Percentiles rank a stretch among this genome's conserved stretches.
Evolutionary conservation across 495 filamentous ascomycete species (phyloP).

Genomic region (Hypoxylon fragiforme): DNA sequence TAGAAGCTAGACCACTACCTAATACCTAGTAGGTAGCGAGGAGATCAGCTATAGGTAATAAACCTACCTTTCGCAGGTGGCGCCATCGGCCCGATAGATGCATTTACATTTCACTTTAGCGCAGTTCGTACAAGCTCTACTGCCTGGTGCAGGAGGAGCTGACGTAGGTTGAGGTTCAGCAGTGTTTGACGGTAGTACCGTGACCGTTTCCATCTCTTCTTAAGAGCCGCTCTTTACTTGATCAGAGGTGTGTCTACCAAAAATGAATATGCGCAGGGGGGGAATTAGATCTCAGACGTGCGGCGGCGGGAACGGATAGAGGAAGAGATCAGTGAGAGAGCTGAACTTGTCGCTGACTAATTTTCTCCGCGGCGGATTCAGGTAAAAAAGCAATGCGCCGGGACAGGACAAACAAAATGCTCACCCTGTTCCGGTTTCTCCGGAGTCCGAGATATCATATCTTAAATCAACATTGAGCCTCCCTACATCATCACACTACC

Average conservation of each 20-base stretch:
- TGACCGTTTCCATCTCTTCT: conserved; percentile 8
- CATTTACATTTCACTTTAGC: conserved; percentile 58
- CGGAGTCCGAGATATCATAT: background rate
- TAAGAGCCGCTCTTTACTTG: no score
- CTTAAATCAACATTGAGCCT: no score
- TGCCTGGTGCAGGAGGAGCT: conserved; percentile 15
- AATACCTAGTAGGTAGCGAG: no score
- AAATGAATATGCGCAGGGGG: background rate
- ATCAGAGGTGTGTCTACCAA: background rate
- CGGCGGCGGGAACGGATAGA: conserved; percentile 13
- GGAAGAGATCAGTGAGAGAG: background rate
- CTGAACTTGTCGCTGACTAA: conserved; percentile 3
- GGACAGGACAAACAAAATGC: conserved; percentile 4
- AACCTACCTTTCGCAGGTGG: conserved; percentile 51
- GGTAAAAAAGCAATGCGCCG: background rate
- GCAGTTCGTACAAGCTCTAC: conserved; percentile 58
- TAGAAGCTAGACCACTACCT: background rate
- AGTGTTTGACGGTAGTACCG: background rate
- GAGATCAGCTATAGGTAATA: background rate
- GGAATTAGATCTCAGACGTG: background rate
- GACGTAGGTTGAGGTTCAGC: conserved; percentile 3
- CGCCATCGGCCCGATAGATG: conserved; percentile 42
- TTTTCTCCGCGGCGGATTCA: background rate
- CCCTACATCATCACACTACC: no score
- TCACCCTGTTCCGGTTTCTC: conserved; percentile 3